phyloP scores from a whole-genome alignment of 805 yeast genomes.

The Jamesozyma gamospora region DNA sequence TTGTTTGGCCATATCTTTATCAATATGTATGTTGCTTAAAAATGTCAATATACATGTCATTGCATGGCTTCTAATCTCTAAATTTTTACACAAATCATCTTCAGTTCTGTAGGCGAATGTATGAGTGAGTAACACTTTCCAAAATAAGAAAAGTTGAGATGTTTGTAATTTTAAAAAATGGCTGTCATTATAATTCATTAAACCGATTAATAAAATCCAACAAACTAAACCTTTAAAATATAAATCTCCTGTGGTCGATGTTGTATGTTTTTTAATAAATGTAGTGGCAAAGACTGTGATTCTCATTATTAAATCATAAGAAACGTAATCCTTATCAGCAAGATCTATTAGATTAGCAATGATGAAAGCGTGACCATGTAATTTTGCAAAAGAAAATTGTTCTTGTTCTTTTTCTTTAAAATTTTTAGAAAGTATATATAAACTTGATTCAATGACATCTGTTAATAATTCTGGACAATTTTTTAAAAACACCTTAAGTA shows the following conservation, averaged over 20 bases:
- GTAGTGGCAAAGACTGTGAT: slow-evolving; percentile 37
- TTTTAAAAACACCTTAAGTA: slow-evolving; percentile 26
- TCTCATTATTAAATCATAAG: slow-evolving; percentile 36
- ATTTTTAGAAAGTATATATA: slow-evolving; percentile 29
- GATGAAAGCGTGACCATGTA: slow-evolving; percentile 34
- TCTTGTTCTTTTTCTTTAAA: slow-evolving; percentile 20
- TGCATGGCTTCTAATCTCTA: slow-evolving; percentile 48
- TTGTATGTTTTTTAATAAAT: slow-evolving; percentile 32
- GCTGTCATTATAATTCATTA: slow-evolving; percentile 49
- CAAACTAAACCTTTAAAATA: slow-evolving; percentile 35
- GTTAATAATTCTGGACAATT: slow-evolving; percentile 31
- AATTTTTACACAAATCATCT: slow-evolving; percentile 31
- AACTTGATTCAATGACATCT: slow-evolving; percentile 29
- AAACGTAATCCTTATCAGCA: slow-evolving; percentile 35
- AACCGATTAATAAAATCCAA: slow-evolving; percentile 57
- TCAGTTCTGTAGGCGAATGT: slow-evolving; percentile 34
- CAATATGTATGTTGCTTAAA: slow-evolving; percentile 32
- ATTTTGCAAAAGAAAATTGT: slow-evolving; percentile 23
- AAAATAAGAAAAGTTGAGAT: slow-evolving; percentile 49
- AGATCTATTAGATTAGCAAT: slow-evolving; percentile 30
- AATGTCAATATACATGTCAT: slow-evolving; percentile 48
- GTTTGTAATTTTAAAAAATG: slow-evolving; percentile 44
- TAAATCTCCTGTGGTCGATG: slow-evolving; percentile 25
- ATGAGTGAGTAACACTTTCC: slow-evolving; percentile 52
- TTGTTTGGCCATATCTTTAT: slow-evolving; percentile 35